Evolutionary conservation across 1,139 yeast genomes (phyloP).

Genomic region (Hanseniaspora uvarum): DNA sequence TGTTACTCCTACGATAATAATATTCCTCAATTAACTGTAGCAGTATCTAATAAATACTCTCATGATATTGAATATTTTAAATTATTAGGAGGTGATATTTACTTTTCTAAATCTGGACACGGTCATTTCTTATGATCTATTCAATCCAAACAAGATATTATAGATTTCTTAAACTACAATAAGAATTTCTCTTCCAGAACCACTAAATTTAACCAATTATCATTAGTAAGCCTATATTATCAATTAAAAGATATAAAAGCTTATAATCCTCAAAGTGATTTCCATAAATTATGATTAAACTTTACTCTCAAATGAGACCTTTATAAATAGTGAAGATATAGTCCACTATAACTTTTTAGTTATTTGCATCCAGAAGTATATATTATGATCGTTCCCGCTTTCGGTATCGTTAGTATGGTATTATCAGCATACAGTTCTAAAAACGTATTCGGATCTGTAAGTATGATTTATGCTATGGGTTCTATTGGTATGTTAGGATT

Average conservation of each 20-base stretch:
- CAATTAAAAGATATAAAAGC: neutral
- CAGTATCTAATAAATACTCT: neutral
- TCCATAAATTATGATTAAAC: neutral
- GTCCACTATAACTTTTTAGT: neutral
- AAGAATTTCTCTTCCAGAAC: neutral
- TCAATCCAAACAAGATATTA: slow-evolving; percentile 1
- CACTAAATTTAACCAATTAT: neutral
- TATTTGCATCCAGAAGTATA: slow-evolving; percentile 19
- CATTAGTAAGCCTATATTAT: neutral
- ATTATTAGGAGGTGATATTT: slow-evolving; percentile 4
- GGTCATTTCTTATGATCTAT: neutral
- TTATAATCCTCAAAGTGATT: neutral
- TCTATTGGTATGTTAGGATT: slow-evolving; percentile 27
- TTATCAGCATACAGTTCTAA: slow-evolving; percentile 19
- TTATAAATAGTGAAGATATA: neutral
- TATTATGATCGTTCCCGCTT: slow-evolving; percentile 24
- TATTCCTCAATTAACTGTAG: neutral
- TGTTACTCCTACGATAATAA: neutral
- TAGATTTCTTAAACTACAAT: neutral
- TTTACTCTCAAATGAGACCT: neutral
- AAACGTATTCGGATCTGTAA: slow-evolving; percentile 26
- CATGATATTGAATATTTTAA: slow-evolving; percentile 6
- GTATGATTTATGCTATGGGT: slow-evolving; percentile 28
- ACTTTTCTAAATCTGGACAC: neutral
- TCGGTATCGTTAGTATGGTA: slow-evolving; percentile 26